Evolutionary conservation across 2,329 filamentous ascomycete species (phyloP), one percentile per base, ranked within the genome.

Genomic region (Exserohilum turcica): DNA sequence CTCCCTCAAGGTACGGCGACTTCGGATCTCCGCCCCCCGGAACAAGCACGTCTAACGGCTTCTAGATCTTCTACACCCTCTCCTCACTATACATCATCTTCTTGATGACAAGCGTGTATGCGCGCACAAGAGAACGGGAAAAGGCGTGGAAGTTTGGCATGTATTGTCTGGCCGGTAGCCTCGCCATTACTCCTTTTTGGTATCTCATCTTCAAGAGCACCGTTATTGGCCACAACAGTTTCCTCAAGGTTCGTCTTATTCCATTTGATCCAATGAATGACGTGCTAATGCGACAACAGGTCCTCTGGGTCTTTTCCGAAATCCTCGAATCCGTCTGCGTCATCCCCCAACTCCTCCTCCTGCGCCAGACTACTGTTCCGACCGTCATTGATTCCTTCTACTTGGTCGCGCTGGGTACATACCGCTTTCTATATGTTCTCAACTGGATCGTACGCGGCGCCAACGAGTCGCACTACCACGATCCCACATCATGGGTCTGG

Each of bases 381-480:
- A 97, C 93, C 43, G 93, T 97, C 40, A 92, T 97, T 76, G 91
- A 96, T 74, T 96, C 91, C n/a, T 96, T 90, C 78, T 97, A 97
- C 76, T 89, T 97, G 49, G 80, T 94, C 43, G 86, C 91, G 0
- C 84, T 97, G 1, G 93, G 92, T 31, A 88, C 88, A 10, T 97
- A 97, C 77, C 90, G 93, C 52, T 90, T 82, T 43, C 84, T 97
- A 57, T 97, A 97, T 77, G 87, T 96, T 56, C 75, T 96, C 42
- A 97, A 96, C 74, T 97, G 93, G 93, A 87, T 97, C 63, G 78
- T 84, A 56, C 86, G 90, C 28, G 82, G 81, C 53, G 86, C 89
- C 65, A 79, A 80, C 8, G 78, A 80, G 43, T 27, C 83, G 0
- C 73, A 78, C 36, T 78, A 80, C 58, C 86, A 86, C 56, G 88